Evolutionary conservation across 768 basidiomycete species (phyloP), one percentile per base, ranked within the genome.

Genomic region (Hypsizygus marmoreus): DNA sequence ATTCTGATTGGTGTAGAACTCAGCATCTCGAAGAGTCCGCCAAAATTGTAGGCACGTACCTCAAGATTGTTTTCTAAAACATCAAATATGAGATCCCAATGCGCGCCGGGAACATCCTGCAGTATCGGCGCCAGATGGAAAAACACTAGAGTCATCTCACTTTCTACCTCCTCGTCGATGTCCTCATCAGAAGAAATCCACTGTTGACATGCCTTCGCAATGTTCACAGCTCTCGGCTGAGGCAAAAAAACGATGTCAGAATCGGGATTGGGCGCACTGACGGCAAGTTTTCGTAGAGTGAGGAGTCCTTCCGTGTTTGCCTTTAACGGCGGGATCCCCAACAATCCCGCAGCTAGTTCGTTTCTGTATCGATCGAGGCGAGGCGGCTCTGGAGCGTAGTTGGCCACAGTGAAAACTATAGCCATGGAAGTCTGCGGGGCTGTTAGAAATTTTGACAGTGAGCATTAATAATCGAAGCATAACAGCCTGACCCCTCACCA

Each of bases 41-140:
- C n/a, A n/a, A n/a, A n/a, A n/a, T n/a, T n/a, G n/a, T n/a, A n/a
- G n/a, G n/a, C n/a, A 12, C 76, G 33, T 45, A 92, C 92, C 79
- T 97, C 95, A 2, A 98, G 72, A 56, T 89, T 91, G 47, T 75
- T 88, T 64, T 95, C 94, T 10, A 95, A 60, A 12, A 97, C 65
- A 60, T 97, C 94, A 62, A 91, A 95, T 4, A 94, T 81, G 25
- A 94, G 79, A 38, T 91, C 88, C 97, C 97, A 99, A 64, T 98
- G 97, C 0, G 77, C 71, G 0, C 95, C 97, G 11, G 82, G 72
- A 2, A 95, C 75, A 58, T 82, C 88, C 65, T 97, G 93, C 48
- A 98, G 66, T 43, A 97, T 86, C 2, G 95, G 94, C 1, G 84
- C 90, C 2, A 97, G 72, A 45, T 86, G 75, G 33, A 75, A 66